Evolutionary conservation across 164 flowering plant genomes (phyloP), one percentile per base, ranked within the genome.

Genomic region (Chloranthus sessilifolius): DNA sequence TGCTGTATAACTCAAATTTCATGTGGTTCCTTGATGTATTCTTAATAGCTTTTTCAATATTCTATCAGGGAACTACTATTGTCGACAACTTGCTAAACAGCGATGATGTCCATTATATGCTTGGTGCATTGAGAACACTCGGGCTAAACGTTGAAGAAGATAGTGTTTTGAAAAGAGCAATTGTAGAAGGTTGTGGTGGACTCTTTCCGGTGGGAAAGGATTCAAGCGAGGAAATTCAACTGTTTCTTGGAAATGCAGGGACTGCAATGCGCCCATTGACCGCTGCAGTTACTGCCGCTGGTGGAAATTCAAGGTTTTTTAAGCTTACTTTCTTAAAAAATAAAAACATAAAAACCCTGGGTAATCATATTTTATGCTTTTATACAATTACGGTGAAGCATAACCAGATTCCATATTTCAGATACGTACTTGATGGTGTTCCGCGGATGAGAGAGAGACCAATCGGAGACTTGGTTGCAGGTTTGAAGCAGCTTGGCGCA

Each of bases 371-470:
- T 33, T 1, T 30, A 10, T 25, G 24, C 7, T 24, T 8, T 47
- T 25, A 2, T 5, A 19, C 8, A 40, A 28, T 39, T 24, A 5
- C 35, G 41, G 24, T 50, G 43, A 48, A 4, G 45, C 6, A 27
- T 15, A 51, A 44, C 9, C 47, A 4, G 1, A 23, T 21, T 48
- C 48, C 47, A 14, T 31, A 5, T 61, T 49, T 57, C 80, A 94
- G 99, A 51, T 94, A 89, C 47, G 42, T 89, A 46, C 96, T 94
- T 69, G 99, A 94, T 74, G 99, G 98, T 26, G 90, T 91, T 22
- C 95, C 98, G 3, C 76, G 98, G 37, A 94, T 94, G 99, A 86
- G 99, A 55, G 99, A 94, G 83, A 78, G 97, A 55, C 99, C 99
- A 10, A 94, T 94, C 64, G 95, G 79, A 16, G 97, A 86, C 73